Conservation (phyloP, 164 flowering plant species). For the Aristolochia fimbriata region DNA sequence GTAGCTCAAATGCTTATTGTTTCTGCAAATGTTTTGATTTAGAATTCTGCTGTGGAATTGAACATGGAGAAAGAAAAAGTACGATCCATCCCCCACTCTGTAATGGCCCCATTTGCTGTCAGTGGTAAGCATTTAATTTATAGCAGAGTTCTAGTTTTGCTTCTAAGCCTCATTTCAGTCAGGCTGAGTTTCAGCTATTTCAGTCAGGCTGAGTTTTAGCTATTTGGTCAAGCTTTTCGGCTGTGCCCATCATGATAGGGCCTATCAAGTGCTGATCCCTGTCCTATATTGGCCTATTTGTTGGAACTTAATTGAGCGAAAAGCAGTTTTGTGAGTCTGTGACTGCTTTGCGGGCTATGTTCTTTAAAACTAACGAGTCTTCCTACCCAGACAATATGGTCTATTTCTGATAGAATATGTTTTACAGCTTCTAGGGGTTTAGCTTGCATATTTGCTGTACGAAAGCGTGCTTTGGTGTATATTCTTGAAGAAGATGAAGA, state of each 20-base stretch:
- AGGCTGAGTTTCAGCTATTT: background rate
- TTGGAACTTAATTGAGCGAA: background rate
- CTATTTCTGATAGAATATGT: background rate
- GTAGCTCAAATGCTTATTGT: background rate
- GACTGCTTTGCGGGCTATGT: background rate
- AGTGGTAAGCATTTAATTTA: constrained; percentile 45
- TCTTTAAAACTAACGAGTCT: background rate
- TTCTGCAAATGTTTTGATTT: constrained; percentile 4
- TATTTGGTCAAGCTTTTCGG: background rate
- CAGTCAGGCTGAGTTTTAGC: background rate
- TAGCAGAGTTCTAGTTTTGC: too few species aligned
- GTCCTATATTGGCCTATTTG: background rate
- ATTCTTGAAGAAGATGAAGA: constrained; percentile 95
- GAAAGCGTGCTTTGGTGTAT: constrained; percentile 86
- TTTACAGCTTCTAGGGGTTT: constrained; percentile 85
- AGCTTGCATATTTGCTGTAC: constrained; percentile 83
- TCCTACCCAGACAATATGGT: background rate
- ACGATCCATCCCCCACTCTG: constrained; percentile 64
- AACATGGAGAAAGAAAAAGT: constrained; percentile 55
- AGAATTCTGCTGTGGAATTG: constrained; percentile 53
- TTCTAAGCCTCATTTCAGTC: background rate
- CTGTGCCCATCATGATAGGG: background rate
- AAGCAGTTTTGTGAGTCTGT: background rate
- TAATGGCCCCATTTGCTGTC: constrained; percentile 73
- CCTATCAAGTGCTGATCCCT: background rate